These are phyloP conservation scores for Lithohypha guttulata DNA, from an alignment of 2,329 filamentous ascomycete species.

Conservation along the genomic window DNA sequence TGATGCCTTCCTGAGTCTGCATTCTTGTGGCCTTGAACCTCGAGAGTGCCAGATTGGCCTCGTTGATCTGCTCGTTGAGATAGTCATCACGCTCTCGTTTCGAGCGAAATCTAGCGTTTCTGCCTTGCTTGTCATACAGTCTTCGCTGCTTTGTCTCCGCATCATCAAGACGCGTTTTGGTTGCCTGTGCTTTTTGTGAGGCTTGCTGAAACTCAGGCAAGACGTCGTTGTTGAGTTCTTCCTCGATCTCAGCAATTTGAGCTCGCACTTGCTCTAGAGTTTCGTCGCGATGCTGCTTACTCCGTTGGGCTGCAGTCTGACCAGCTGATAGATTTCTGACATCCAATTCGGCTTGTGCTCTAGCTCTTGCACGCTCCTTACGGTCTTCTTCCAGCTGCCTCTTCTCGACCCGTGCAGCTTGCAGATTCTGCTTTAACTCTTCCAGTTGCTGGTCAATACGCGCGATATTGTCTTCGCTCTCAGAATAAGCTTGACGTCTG, in stretches of 20 bases:
- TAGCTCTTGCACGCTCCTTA: constrained; percentile 64
- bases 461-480: constrained; percentile 68
- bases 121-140: constrained; percentile 83
- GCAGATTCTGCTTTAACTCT: constrained; percentile 68
- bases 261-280: constrained; percentile 62
- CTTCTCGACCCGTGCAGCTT: constrained; percentile 74
- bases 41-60: constrained; percentile 64
- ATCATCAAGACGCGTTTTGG: constrained; percentile 62
- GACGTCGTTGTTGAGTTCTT: constrained; percentile 58
- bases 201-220: constrained; percentile 64
- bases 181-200: constrained; percentile 59
- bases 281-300: constrained; percentile 57
- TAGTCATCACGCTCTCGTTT: constrained; percentile 81
- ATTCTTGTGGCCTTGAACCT: constrained; percentile 75
- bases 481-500: constrained; percentile 62
- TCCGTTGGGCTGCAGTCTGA: constrained; percentile 64
- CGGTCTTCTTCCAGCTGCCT: constrained; percentile 82
- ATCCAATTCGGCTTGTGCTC: constrained; percentile 78
- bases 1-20: constrained; percentile 74
- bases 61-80: constrained; percentile 68
- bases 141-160: constrained; percentile 66
- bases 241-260: constrained; percentile 66
- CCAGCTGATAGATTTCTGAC: constrained; percentile 74
- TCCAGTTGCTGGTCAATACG: constrained; percentile 69
- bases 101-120: constrained; percentile 75